Evolutionary conservation across 441 rosid genomes (phyloP), one percentile per base, ranked within the genome.

Genomic region (Aquilaria agallochum): DNA sequence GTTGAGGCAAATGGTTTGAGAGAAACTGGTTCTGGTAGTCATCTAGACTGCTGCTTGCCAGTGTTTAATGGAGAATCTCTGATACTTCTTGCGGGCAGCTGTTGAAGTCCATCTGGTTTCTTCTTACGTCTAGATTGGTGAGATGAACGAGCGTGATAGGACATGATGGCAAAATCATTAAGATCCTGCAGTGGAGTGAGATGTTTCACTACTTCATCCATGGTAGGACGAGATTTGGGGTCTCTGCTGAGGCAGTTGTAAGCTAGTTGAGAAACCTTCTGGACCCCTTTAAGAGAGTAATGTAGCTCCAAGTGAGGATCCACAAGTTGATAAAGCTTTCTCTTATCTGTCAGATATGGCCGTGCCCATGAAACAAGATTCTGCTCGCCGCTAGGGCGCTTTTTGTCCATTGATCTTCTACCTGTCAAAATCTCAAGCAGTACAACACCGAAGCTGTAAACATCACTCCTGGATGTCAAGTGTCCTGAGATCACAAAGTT

Each of bases 251-350:
- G 90, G 78, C 88, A 87, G 40, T 68, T 81, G 77, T 72, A 68
- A 15, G 94, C 87, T 68, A 87, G 58, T 49, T 78, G 89, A 57
- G 94, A 78, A 54, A 87, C 81, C 69, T 87, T 87, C 70, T 84
- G 85, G 58, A 84, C 87, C 12, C 74, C 94, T 76, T 84, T 87
- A 49, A 87, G 63, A n/a, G 94, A 84, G 79, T 87, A 87, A 72
- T 81, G 77, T 55, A 84, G 81, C 74, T 76, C 83, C 53, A 81
- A 68, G n/a, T 76, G 80, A 3, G 83, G 83, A 75, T 78, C 86
- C 14, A 71, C 80, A 9, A 78, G 65, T 13, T 81, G 81, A 71
- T 69, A 76, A 31, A 81, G 55, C 59, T 78, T 78, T 69, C 86
- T 56, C 74, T 71, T 81, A 72, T 81, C 85, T 27, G 74, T 65